phyloP scores from a whole-genome alignment of 108 stramenopile genomes.

The Pseudonitzschia multistriata region DNA sequence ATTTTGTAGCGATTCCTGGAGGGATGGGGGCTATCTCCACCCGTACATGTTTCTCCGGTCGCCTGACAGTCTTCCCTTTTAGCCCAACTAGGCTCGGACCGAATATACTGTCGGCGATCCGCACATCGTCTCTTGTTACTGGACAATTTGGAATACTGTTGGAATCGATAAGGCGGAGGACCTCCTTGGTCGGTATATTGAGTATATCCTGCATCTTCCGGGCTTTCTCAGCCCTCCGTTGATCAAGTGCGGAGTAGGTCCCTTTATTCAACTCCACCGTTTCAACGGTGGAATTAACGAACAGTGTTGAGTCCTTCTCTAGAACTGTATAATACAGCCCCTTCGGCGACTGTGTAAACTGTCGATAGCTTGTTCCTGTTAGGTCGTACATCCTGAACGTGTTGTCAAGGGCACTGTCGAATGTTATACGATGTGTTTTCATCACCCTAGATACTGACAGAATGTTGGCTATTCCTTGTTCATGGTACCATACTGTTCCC shows the following conservation, averaged over 20 bases:
- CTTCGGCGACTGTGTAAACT: too few relatives aligned
- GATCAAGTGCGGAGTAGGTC: too few relatives aligned
- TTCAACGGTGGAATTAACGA: too few relatives aligned
- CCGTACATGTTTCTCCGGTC: neutral
- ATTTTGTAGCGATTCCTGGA: neutral
- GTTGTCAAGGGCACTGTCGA: constrained; percentile 14
- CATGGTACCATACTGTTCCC: constrained; percentile 43
- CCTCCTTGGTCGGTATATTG: too few relatives aligned
- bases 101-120: constrained; percentile 11
- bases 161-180: too few relatives aligned
- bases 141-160: neutral
- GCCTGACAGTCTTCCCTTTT: constrained; percentile 21
- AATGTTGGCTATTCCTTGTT: constrained; percentile 43
- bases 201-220: too few relatives aligned
- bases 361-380: too few relatives aligned
- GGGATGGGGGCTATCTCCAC: constrained; percentile 12
- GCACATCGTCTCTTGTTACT: neutral
- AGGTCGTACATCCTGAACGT: too few relatives aligned
- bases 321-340: too few relatives aligned
- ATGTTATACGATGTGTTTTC: constrained; percentile 25
- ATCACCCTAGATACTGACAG: constrained; percentile 31
- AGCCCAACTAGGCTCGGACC: constrained; percentile 25
- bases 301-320: too few relatives aligned
- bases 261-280: too few relatives aligned
- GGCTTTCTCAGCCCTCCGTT: too few relatives aligned